A percentile compares a stretch with the other conserved stretches of the same genome.
phyloP scores from a whole-genome alignment of 106 monocot species.

The Allium sativum region DNA sequence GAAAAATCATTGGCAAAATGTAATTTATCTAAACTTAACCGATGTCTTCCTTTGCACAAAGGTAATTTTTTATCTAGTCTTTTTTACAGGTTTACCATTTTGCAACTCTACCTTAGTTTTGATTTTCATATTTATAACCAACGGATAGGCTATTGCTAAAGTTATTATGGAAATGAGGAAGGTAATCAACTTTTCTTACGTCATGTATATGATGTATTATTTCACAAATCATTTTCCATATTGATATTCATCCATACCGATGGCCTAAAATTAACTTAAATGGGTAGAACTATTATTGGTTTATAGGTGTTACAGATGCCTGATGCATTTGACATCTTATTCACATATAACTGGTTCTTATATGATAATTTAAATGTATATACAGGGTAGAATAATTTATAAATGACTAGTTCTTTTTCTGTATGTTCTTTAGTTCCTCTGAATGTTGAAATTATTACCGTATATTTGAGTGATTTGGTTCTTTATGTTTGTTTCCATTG shows the following conservation, averaged over 20 bases:
- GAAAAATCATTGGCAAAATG: slow-evolving; percentile 83
- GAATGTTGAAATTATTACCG: too few species aligned
- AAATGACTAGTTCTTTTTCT: too few species aligned
- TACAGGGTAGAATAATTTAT: slow-evolving; percentile 81
- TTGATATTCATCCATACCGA: too few species aligned
- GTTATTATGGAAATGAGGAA: slow-evolving; percentile 93
- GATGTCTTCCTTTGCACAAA: slow-evolving; percentile 88
- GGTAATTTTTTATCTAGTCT: slow-evolving; percentile 24
- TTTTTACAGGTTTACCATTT: neutral
- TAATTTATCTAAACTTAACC: slow-evolving; percentile 77
- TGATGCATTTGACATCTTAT: neutral
- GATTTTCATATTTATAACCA: too few species aligned
- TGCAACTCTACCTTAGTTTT: too few species aligned
- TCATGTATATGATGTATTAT: neutral
- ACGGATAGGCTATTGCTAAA: slow-evolving; percentile 66
- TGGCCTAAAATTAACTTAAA: too few species aligned
- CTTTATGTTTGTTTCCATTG: too few species aligned
- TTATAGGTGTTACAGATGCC: too few species aligned
- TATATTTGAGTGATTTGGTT: too few species aligned
- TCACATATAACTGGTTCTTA: neutral
- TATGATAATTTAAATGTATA: neutral
- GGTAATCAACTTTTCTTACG: slow-evolving; percentile 20
- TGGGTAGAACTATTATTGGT: too few species aligned
- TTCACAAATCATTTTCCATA: too few species aligned
- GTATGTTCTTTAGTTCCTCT: too few species aligned